These are phyloP conservation scores for Diaporthe aspalathi DNA, from an alignment of 2,329 filamentous ascomycete species.

Conservation along the genomic window DNA sequence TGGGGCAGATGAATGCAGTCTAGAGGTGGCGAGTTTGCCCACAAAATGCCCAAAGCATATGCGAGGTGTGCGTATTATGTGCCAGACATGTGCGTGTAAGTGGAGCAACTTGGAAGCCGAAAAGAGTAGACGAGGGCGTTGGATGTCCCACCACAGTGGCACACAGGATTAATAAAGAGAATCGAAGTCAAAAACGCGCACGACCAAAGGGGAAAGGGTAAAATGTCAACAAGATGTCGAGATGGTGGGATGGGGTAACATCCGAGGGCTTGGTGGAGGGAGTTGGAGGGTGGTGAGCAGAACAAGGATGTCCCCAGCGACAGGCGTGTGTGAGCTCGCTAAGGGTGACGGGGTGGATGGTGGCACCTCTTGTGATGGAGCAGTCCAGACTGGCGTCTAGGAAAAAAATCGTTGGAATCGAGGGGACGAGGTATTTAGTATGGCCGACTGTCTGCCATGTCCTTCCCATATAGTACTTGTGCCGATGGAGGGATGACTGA, in stretches of 20 bases:
- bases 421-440: constrained; percentile 15
- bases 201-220: constrained; percentile 28
- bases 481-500: constrained; percentile 25
- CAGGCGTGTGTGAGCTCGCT: constrained; percentile 39
- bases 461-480: not conserved
- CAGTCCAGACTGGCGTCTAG: constrained; percentile 36
- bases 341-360: constrained; percentile 38
- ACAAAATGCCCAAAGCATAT: constrained; percentile 22
- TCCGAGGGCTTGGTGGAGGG: constrained; percentile 33
- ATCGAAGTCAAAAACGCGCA: constrained; percentile 20
- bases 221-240: constrained; percentile 37
- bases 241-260: constrained; percentile 38
- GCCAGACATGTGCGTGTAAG: constrained; percentile 35
- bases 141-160: constrained; percentile 29
- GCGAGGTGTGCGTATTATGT: constrained; percentile 40
- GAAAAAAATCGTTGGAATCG: constrained; percentile 16
- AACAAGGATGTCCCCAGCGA: constrained; percentile 36
- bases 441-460: not conserved
- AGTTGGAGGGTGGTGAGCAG: constrained; percentile 29
- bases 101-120: constrained; percentile 20
- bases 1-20: not conserved
- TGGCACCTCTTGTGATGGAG: constrained; percentile 37
- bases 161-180: constrained; percentile 26
- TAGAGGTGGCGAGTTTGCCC: not conserved
- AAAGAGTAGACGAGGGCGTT: constrained; percentile 28